Evolutionary conservation across 495 filamentous ascomycete genomes (phyloP).

Genomic region (Podospora tetraspora): DNA sequence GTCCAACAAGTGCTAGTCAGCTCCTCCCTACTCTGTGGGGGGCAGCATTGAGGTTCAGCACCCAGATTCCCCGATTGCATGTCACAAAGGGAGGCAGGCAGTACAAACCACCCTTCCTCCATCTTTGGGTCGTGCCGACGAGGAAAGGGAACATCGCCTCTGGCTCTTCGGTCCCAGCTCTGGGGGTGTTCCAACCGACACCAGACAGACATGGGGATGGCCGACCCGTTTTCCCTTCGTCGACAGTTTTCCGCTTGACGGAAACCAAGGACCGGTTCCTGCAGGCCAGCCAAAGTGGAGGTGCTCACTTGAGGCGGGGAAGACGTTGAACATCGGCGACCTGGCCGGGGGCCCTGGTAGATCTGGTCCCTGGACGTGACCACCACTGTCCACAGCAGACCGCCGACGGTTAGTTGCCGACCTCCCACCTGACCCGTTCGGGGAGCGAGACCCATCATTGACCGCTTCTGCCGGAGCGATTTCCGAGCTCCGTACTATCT

Average conservation of each 20-base stretch:
- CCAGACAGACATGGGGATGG: neutral
- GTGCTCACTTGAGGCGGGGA: conserved; percentile 1
- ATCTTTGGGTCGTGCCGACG: neutral
- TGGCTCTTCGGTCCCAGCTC: neutral
- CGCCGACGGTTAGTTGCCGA: conserved; percentile 16
- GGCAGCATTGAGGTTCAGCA: neutral
- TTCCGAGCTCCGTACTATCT: neutral
- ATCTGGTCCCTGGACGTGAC: neutral
- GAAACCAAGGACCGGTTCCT: neutral
- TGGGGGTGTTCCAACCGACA: neutral
- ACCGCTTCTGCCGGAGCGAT: neutral
- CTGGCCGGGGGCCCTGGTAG: conserved; percentile 17
- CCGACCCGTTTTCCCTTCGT: neutral
- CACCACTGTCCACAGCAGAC: neutral
- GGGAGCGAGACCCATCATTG: neutral
- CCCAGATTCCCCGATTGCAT: neutral
- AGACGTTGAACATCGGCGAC: conserved; percentile 23
- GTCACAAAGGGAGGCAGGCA: neutral
- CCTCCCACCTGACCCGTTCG: conserved; percentile 2
- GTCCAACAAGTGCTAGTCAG: neutral
- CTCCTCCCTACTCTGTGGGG: neutral
- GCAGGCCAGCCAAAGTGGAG: neutral
- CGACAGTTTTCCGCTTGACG: neutral
- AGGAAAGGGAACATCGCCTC: neutral
- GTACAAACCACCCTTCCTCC: neutral